A percentile compares a stretch with the other conserved stretches of the same genome.
Evolutionary conservation across 768 basidiomycete genomes (phyloP).

Genomic region (Candolleomyces aberdarensis): DNA sequence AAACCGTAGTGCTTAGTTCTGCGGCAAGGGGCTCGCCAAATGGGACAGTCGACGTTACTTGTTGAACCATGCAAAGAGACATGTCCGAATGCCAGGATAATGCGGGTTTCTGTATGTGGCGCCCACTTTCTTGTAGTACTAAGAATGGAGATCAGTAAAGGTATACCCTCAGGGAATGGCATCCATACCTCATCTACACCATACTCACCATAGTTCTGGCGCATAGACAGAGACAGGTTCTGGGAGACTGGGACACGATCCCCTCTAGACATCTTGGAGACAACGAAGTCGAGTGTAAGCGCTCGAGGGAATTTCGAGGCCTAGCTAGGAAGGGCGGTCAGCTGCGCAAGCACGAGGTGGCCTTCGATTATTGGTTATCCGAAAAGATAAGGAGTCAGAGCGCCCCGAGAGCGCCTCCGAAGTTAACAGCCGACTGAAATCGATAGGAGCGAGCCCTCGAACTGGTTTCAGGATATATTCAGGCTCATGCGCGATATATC

Average conservation of each 20-base stretch:
- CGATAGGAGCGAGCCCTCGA: no score
- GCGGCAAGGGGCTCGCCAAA: not conserved
- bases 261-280: constrained; percentile 30
- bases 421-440: no score
- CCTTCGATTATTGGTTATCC: no score
- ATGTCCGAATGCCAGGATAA: constrained; percentile 60
- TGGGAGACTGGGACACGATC: constrained; percentile 27
- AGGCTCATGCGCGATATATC: no score
- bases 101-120: constrained; percentile 72
- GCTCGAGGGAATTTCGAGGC: no score
- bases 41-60: constrained; percentile 27
- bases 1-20: no score
- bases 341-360: no score
- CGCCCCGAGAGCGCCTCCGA: no score
- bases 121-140: constrained; percentile 68
- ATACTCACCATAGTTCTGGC: constrained; percentile 34
- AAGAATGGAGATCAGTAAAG: not conserved
- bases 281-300: no score
- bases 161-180: not conserved
- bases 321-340: no score
- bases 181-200: constrained; percentile 57
- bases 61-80: constrained; percentile 51
- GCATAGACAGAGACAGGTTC: constrained; percentile 36
- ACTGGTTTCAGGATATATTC: no score
- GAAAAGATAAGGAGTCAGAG: no score